These are phyloP conservation scores for Aspergillus fijiensis DNA, from an alignment of 2,329 filamentous ascomycete genomes.

Conservation along the genomic window DNA sequence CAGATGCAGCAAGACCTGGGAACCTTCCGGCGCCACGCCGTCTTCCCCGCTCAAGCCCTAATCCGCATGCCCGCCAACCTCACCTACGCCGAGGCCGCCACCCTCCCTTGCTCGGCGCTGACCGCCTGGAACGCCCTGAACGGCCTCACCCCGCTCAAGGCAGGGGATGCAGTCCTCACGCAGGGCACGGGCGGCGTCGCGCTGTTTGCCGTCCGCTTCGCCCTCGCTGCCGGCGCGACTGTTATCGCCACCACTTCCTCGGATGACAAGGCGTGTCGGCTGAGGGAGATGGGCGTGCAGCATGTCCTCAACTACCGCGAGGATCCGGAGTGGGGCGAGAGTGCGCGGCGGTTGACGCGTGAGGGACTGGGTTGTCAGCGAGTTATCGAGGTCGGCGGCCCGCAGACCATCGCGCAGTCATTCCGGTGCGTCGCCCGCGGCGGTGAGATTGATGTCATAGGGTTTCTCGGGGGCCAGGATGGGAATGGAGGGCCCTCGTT, in stretches of 20 bases:
- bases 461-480: background rate
- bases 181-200: constrained; percentile 55
- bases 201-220: constrained; percentile 44
- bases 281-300: constrained; percentile 55
- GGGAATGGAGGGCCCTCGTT: background rate
- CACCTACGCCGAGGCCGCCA: constrained; percentile 50
- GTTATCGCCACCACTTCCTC: constrained; percentile 60
- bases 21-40: constrained; percentile 60
- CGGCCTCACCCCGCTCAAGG: constrained; percentile 38
- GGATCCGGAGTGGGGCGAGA: constrained; percentile 25
- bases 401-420: constrained; percentile 5
- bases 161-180: constrained; percentile 31
- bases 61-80: constrained; percentile 58
- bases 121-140: constrained; percentile 63
- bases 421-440: background rate
- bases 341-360: constrained; percentile 25
- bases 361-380: constrained; percentile 11
- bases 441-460: constrained; percentile 1
- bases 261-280: constrained; percentile 47
- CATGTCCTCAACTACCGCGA: constrained; percentile 58
- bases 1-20: too few species aligned
- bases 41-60: constrained; percentile 56
- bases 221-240: constrained; percentile 51
- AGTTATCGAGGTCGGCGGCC: constrained; percentile 5
- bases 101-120: constrained; percentile 52